Conservation (phyloP, 805 yeast species). For the Candida boidinii region DNA sequence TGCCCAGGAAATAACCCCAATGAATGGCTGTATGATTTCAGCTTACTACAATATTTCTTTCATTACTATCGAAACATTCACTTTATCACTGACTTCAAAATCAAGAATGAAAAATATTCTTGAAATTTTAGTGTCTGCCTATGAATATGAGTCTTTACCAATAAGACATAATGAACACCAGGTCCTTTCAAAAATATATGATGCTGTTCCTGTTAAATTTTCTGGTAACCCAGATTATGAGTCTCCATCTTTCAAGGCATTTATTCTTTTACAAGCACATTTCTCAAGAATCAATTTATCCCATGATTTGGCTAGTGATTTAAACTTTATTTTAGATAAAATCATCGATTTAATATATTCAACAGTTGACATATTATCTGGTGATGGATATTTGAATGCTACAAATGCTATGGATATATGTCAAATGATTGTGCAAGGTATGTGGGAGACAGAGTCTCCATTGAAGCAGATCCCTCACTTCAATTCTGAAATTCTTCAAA, state of each 20-base stretch:
- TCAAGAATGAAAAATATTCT: constrained; percentile 54
- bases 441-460: constrained; percentile 76
- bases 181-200: constrained; percentile 40
- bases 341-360: constrained; percentile 51
- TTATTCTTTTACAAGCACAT: constrained; percentile 73
- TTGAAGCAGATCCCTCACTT: constrained; percentile 77
- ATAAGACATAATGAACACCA: constrained; percentile 53
- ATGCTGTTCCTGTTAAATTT: constrained; percentile 55
- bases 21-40: constrained; percentile 67
- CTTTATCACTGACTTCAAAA: constrained; percentile 38
- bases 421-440: constrained; percentile 82
- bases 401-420: constrained; percentile 77
- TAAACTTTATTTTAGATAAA: constrained; percentile 39
- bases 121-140: constrained; percentile 56
- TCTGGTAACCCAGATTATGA: constrained; percentile 22
- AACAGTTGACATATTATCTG: constrained; percentile 64
- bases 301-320: constrained; percentile 52
- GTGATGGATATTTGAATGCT: constrained; percentile 75
- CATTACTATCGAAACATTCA: constrained; percentile 56
- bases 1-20: constrained; percentile 42
- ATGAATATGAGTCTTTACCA: constrained; percentile 62
- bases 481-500: constrained; percentile 34
- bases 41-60: constrained; percentile 63
- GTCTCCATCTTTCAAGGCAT: constrained; percentile 61
- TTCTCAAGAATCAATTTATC: constrained; percentile 59